Conservation (phyloP, 2,329 filamentous ascomycete genomes). For the Cyclaneusma minus region DNA sequence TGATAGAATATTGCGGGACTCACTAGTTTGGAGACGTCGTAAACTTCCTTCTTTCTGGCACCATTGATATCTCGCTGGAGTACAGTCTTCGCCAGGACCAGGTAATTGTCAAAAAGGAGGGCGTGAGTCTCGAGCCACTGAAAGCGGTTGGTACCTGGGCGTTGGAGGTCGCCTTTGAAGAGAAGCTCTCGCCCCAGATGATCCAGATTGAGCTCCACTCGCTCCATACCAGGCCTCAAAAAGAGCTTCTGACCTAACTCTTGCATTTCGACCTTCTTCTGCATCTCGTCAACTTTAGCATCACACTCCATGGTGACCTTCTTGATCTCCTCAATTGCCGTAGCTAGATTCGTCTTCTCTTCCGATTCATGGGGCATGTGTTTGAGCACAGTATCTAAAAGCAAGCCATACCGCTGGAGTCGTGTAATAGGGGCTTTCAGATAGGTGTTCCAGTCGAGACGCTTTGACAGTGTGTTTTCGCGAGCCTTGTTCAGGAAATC, state of each 20-base stretch:
- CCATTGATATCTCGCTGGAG: constrained; percentile 51
- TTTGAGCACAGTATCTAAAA: constrained; percentile 70
- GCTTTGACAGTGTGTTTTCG: constrained; percentile 62
- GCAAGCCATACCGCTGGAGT: constrained; percentile 74
- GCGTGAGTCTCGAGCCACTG: constrained; percentile 90
- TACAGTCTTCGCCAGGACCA: constrained; percentile 75
- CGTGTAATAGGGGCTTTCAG: constrained; percentile 87
- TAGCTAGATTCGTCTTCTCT: constrained; percentile 71
- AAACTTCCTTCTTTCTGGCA: constrained; percentile 62
- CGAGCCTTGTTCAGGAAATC: constrained; percentile 72
- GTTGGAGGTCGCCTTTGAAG: constrained; percentile 74
- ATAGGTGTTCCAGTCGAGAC: constrained; percentile 87
- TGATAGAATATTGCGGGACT: constrained; percentile 16
- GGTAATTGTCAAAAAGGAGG: constrained; percentile 89
- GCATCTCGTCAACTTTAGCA: constrained; percentile 78
- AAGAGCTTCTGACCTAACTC: constrained; percentile 74
- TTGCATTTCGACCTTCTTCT: constrained; percentile 76
- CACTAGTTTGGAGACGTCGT: constrained; percentile 84
- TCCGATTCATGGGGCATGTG: constrained; percentile 74
- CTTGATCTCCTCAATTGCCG: constrained; percentile 85
- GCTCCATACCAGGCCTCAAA: constrained; percentile 74
- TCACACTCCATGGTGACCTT: constrained; percentile 83
- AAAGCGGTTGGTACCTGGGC: constrained; percentile 78
- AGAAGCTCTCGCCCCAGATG: constrained; percentile 88
- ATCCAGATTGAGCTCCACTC: constrained; percentile 75